phyloP scores from a whole-genome alignment of 495 filamentous ascomycete genomes.

The Achaetomiella virescens region DNA sequence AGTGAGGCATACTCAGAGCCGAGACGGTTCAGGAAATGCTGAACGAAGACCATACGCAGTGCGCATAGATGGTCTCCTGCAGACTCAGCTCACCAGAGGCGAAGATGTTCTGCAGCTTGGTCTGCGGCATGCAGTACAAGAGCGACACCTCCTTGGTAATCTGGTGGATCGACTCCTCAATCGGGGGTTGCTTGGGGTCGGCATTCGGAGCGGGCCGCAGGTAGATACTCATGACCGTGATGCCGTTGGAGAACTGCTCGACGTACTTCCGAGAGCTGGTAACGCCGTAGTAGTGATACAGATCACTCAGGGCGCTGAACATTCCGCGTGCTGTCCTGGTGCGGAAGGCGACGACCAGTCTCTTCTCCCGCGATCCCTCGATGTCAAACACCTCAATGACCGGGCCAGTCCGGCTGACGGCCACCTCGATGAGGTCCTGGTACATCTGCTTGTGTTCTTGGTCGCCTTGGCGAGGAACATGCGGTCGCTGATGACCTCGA shows the following conservation, averaged over 20 bases:
- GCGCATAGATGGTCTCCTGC: slow-evolving; percentile 94
- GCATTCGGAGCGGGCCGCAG: slow-evolving; percentile 61
- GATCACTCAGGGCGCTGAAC: slow-evolving; percentile 90
- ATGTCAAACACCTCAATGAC: slow-evolving; percentile 98
- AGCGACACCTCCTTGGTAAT: slow-evolving; percentile 98
- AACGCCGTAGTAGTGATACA: slow-evolving; percentile 97
- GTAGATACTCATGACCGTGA: slow-evolving; percentile 93
- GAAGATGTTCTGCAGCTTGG: slow-evolving; percentile 87
- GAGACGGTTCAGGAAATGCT: slow-evolving; percentile 93
- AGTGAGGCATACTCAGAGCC: slow-evolving; percentile 88
- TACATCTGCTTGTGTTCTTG: slow-evolving; percentile 93
- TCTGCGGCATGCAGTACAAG: slow-evolving; percentile 95
- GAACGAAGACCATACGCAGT: slow-evolving; percentile 95
- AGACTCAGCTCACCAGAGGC: slow-evolving; percentile 81
- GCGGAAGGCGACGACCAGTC: slow-evolving; percentile 89
- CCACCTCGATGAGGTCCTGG: slow-evolving; percentile 82
- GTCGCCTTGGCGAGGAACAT: slow-evolving; percentile 93
- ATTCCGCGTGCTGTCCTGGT: slow-evolving; percentile 86
- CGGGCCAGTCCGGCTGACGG: slow-evolving; percentile 74
- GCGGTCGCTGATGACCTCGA: slow-evolving; percentile 88
- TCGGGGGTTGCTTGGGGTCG: slow-evolving; percentile 46
- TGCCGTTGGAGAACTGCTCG: slow-evolving; percentile 97
- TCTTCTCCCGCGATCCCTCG: slow-evolving; percentile 80
- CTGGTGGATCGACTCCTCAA: slow-evolving; percentile 94
- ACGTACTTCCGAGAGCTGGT: slow-evolving; percentile 96